These are phyloP conservation scores for Paxillus rubicundulus DNA, from an alignment of 768 basidiomycete species.

Conservation along the genomic window DNA sequence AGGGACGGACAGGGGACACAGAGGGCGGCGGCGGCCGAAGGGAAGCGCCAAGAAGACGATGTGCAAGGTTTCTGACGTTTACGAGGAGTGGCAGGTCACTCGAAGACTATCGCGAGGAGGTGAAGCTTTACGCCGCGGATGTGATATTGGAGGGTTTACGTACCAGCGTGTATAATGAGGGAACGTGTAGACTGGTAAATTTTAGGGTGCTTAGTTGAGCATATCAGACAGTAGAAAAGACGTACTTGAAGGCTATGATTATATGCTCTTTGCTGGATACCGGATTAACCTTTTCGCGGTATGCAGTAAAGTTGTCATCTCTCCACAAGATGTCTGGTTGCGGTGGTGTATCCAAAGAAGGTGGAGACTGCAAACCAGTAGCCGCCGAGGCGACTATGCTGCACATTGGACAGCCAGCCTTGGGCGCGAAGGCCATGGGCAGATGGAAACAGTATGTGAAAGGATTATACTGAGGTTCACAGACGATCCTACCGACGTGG, in stretches of 20 bases:
- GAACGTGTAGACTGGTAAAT: conserved; percentile 63
- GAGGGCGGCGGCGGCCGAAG: conserved; percentile 37
- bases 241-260: conserved; percentile 74
- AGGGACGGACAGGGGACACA: conserved; percentile 13
- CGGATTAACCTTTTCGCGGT: conserved; percentile 66
- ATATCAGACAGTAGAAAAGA: conserved; percentile 16
- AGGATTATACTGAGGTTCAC: background rate
- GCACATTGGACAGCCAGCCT: conserved; percentile 75
- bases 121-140: conserved; percentile 7
- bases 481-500: conserved; percentile 11
- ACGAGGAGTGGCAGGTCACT: conserved; percentile 73
- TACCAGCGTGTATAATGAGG: conserved; percentile 72
- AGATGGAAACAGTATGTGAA: background rate
- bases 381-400: conserved; percentile 59
- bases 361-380: conserved; percentile 20
- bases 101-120: conserved; percentile 49
- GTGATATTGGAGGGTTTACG: conserved; percentile 23
- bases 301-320: conserved; percentile 75
- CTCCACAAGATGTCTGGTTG: conserved; percentile 68
- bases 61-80: conserved; percentile 56
- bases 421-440: conserved; percentile 55
- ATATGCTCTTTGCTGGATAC: conserved; percentile 74
- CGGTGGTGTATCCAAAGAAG: conserved; percentile 43
- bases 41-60: conserved; percentile 51
- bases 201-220: conserved; percentile 44